These are phyloP conservation scores for Wickerhamomyces bisporus DNA, from an alignment of 805 yeast genomes.

Conservation along the genomic window DNA sequence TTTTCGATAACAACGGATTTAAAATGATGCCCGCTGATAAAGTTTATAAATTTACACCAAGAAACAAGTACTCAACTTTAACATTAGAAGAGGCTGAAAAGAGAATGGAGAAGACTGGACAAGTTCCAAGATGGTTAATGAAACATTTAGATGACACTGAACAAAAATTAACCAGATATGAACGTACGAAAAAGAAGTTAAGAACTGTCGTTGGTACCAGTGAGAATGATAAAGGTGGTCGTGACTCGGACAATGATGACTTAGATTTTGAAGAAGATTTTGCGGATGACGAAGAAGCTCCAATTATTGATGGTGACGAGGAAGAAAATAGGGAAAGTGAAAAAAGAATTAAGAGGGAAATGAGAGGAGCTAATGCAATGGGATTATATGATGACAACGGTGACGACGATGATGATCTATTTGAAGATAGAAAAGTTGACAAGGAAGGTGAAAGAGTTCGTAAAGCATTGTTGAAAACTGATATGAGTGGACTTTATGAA, in stretches of 20 bases:
- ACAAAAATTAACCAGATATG: constrained; percentile 44
- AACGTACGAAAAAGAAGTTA: constrained; percentile 40
- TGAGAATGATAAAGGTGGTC: constrained; percentile 33
- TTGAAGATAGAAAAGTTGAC: constrained; percentile 74
- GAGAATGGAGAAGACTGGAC: constrained; percentile 73
- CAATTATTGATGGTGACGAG: constrained; percentile 91
- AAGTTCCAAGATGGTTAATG: constrained; percentile 94
- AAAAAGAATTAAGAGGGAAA: constrained; percentile 73
- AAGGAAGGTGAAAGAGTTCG: constrained; percentile 86
- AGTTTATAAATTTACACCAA: constrained; percentile 86
- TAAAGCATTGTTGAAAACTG: constrained; percentile 78
- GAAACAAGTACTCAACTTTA: constrained; percentile 89
- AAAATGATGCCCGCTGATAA: constrained; percentile 94
- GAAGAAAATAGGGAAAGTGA: constrained; percentile 92
- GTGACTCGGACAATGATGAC: constrained; percentile 84
- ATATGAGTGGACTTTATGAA: constrained; percentile 67
- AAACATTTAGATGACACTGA: constrained; percentile 70
- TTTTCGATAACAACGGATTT: constrained; percentile 67
- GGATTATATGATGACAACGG: constrained; percentile 52
- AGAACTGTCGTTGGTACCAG: constrained; percentile 43
- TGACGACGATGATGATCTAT: constrained; percentile 59
- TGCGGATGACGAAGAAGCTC: constrained; percentile 98
- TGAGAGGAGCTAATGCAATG: constrained; percentile 76
- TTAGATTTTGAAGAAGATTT: constrained; percentile 94
- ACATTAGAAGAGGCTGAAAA: constrained; percentile 96